Percentiles rank a stretch among this genome's conserved stretches.
phyloP scores from a whole-genome alignment of 1,284 basidiomycete species.

The Paramarasmius palmivorus region DNA sequence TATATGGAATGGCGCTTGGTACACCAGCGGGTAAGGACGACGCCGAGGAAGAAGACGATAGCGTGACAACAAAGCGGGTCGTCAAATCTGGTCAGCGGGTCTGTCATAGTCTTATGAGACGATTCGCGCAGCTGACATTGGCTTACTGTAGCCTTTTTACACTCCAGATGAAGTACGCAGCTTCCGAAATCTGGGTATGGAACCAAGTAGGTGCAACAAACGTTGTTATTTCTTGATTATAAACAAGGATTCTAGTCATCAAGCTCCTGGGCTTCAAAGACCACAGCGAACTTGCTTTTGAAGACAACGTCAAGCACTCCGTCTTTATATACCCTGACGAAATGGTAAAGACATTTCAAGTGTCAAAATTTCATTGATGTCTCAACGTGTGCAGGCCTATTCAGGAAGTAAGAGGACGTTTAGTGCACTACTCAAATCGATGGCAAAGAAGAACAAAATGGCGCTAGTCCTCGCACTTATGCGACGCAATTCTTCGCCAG shows the following conservation, averaged over 20 bases:
- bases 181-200: constrained; percentile 77
- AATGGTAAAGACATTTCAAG: constrained; percentile 45
- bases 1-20: constrained; percentile 65
- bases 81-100: constrained; percentile 55
- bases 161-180: constrained; percentile 80
- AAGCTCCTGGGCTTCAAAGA: constrained; percentile 93
- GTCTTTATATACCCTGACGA: constrained; percentile 95
- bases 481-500: constrained; percentile 73
- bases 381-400: constrained; percentile 53
- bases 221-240: background rate
- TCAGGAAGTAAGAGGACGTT: constrained; percentile 93
- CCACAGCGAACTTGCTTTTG: constrained; percentile 67
- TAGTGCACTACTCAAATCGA: constrained; percentile 82
- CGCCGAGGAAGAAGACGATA: constrained; percentile 38
- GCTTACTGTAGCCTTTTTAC: constrained; percentile 79
- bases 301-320: constrained; percentile 92
- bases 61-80: constrained; percentile 34
- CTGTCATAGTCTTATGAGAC: too few species aligned
- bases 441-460: constrained; percentile 82
- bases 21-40: constrained; percentile 41
- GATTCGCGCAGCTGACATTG: too few species aligned
- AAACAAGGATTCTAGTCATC: constrained; percentile 58
- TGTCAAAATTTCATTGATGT: background rate
- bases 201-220: constrained; percentile 59
- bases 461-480: constrained; percentile 77